Evolutionary conservation across 805 yeast genomes (phyloP), one percentile per base, ranked within the genome.

Genomic region (Cyberlindnera japonica): DNA sequence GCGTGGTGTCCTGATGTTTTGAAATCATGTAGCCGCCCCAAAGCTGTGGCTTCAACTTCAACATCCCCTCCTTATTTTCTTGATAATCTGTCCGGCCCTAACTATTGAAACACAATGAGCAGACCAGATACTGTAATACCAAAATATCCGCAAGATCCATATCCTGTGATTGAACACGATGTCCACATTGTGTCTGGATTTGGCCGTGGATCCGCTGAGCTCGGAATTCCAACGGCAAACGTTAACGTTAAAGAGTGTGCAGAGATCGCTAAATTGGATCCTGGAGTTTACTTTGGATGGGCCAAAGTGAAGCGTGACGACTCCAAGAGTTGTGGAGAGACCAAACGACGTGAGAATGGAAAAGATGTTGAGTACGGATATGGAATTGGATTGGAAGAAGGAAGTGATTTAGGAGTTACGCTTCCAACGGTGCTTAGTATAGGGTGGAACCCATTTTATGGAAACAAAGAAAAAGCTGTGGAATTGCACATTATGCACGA

Each of bases 181-280:
- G 65, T 81, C 12, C 65, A 67, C 21, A 72, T 85, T 20, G 70
- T 81, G 15, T 71, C 90, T 22, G 99, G 99, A 0, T 93, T 87
- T 63, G 99, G 99, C 6, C 74, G 99, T 40, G 99, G 99, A 0
- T 87, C 97, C 0, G 62, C 93, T 0, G 96, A 88, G 51, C 70
- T 93, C 30, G 98, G 98, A 0, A 83, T 89, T 32, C 99, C 99
- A 3, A 93, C 99, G 0, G 98, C 97, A 6, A 91, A 91, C 55
- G 75, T 91, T 5, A 83, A 87, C 1, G 74, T 85, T 4, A 68
- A 66, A 3, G 64, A 69, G 26, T 65, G 76, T 0, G 44, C 39
- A 10, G 15, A 61, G 3, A 53, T 75, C 28, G 62, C 65, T 35
- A 42, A 53, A 34, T 67, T 74, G 16, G 75, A 72, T 3, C 74